Percentiles rank a stretch among this genome's conserved stretches.
phyloP scores from a whole-genome alignment of 2,329 filamentous ascomycete genomes.

The Didymella pomorum region DNA sequence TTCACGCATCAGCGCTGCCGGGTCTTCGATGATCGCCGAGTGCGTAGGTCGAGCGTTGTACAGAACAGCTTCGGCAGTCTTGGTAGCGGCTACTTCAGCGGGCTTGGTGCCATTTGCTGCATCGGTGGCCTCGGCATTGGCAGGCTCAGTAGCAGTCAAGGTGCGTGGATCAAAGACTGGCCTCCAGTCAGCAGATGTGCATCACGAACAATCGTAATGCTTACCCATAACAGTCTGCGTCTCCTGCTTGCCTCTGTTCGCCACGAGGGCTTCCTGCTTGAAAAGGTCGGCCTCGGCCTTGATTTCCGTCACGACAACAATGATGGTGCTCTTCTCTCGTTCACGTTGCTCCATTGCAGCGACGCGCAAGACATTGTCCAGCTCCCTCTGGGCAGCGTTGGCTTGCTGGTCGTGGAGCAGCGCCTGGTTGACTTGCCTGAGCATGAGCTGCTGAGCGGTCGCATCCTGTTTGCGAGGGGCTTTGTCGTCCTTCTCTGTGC shows the following conservation, averaged over 20 bases:
- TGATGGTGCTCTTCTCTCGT: conserved; percentile 7
- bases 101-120: background rate
- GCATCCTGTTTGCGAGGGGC: conserved; percentile 1
- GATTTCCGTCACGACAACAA: conserved; percentile 8
- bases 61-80: conserved; percentile 4
- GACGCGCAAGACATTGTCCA: conserved; percentile 9
- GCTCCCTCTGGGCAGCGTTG: conserved; percentile 7
- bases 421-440: conserved; percentile 8
- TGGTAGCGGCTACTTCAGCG: background rate
- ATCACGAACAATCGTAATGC: background rate
- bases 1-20: conserved; percentile 4
- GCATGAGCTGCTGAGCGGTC: conserved; percentile 2
- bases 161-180: conserved; percentile 12
- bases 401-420: conserved; percentile 6
- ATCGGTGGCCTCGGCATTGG: background rate
- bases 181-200: background rate
- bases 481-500: background rate
- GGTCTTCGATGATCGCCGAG: background rate
- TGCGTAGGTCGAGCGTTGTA: conserved; percentile 14
- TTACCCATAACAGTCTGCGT: conserved; percentile 12
- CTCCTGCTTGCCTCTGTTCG: conserved; percentile 11
- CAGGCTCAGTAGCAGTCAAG: background rate
- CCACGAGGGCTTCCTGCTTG: conserved; percentile 14
- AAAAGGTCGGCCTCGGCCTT: conserved; percentile 2
- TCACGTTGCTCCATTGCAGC: conserved; percentile 3